Evolutionary conservation across 805 yeast genomes (phyloP).

Genomic region (Hyphopichia homilentoma): DNA sequence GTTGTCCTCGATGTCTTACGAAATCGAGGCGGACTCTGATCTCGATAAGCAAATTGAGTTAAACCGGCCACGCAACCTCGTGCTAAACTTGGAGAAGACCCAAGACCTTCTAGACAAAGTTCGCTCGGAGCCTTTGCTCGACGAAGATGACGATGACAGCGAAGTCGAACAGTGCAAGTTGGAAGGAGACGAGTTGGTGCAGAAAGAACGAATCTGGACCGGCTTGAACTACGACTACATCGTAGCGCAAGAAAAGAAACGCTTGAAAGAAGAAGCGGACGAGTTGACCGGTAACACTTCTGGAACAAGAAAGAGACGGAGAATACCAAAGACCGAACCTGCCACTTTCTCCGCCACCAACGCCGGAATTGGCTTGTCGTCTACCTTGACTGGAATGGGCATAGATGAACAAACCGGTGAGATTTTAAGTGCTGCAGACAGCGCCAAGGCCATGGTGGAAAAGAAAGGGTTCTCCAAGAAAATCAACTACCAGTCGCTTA

Average conservation of each 20-base stretch:
- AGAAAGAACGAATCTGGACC: constrained; percentile 86
- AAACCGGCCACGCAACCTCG: constrained; percentile 47
- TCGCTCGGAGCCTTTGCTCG: constrained; percentile 56
- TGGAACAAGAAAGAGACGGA: constrained; percentile 43
- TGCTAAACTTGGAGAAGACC: constrained; percentile 53
- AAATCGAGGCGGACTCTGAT: constrained; percentile 10
- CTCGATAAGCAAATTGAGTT: constrained; percentile 15
- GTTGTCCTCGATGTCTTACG: constrained; percentile 17
- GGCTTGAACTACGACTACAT: constrained; percentile 84
- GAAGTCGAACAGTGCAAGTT: constrained; percentile 64
- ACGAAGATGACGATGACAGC: constrained; percentile 76
- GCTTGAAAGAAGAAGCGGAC: constrained; percentile 84
- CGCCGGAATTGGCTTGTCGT: constrained; percentile 24
- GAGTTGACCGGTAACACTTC: constrained; percentile 71
- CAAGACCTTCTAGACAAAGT: constrained; percentile 48
- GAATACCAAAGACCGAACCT: constrained; percentile 10
- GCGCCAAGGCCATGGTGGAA: constrained; percentile 71
- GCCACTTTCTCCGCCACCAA: constrained; percentile 16
- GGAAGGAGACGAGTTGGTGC: constrained; percentile 61
- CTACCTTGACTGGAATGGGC: constrained; percentile 36
- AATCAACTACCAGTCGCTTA: constrained; percentile 83
- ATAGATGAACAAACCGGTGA: constrained; percentile 40
- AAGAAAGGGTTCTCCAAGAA: constrained; percentile 80
- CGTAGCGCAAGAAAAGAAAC: constrained; percentile 78
- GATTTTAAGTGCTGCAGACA: constrained; percentile 64